Evolutionary conservation across 805 yeast genomes (phyloP), one percentile per base, ranked within the genome.

Genomic region (Monosporozyma aerobia): DNA sequence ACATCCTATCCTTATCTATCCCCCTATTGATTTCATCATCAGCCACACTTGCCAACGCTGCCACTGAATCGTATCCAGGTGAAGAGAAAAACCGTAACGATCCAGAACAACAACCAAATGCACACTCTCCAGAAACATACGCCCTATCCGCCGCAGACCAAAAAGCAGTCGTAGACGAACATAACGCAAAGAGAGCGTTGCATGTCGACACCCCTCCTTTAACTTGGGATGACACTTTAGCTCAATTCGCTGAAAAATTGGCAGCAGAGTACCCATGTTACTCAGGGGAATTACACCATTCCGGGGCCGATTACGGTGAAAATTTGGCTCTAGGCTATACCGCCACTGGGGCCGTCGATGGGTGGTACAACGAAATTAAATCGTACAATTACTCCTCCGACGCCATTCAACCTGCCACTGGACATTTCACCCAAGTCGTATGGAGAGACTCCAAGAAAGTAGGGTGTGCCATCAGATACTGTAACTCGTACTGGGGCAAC

Each of bases 351-450:
- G 78, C 77, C 19, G 85, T 84, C 43, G 84, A 82, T 55, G 81
- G 85, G 44, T 86, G 94, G 94, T 85, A 85, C 69, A 67, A 73
- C 53, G 92, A 86, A 72, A 83, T 82, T 57, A 52, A 60, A 9
- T 53, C 64, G 49, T 86, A 83, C 69, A 70, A 78, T 67, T 85
- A 68, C 70, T 49, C 80, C 81, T 27, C 65, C 64, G 48, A 64
- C 64, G 55, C 82, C 79, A 52, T 73, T 69, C 58, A 74, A 74
- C 52, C 73, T 69, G 52, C 57, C 56, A 37, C 56, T 16, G 87
- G 87, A 51, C 94, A 86, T 65, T 86, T 86, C 72, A 85, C 92
- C n/a, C 92, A 86, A 69, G 62, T 85, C 35, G 78, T 86, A 29
- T 86, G 95, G 95, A 78, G 77, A 55, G 61, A 75, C 8, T 70